Base-by-base conservation (phyloP, 306 rosid genomes). In the Citrullus colocynthis region DNA sequence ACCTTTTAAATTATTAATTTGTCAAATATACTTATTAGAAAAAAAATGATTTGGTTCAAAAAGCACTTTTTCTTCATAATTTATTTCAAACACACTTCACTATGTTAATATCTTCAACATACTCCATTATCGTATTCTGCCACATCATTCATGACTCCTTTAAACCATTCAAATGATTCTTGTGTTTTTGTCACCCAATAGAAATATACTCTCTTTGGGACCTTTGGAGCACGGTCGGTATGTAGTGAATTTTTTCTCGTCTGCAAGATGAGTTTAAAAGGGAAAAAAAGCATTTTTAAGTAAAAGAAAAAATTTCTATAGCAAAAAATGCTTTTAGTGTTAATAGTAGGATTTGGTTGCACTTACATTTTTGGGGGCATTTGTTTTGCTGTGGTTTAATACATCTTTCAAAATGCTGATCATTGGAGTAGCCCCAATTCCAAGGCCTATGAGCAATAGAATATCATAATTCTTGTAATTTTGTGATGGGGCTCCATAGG, bases 391-490 rank as follows among this genome's bases (percentile, higher is more conserved):
- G 86, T 85, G 82, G 80, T 79, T 55, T 37, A 86, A 82, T 36
- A 88, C 74, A 82, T 88, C 89, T 75, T 84, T 88, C 13, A 88
- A 84, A 11, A 88, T 84, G 88, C 91, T 88, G 6, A 88, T 77
- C 91, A 88, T 88, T 17, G 91, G 91, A 13, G 91, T 88, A 39
- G 89, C 91, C 55, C 91, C 91, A 7, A 82, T 78, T 18, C 91
- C 91, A 7, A 88, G 85, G 52, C 91, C 91, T 2, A 88, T 86
- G n/a, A 88, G 86, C 78, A 88, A 54, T 3, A 88, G 89, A 59
- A 88, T 86, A 32, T 85, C 86, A 74, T 84, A 88, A 20, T 85
- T 80, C 75, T 84, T 85, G 85, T 88, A 88, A 84, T 88, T 85
- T 78, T 88, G 91, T 45, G 91, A 84, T 1, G 88, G 88, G 0